Percentiles rank a stretch among this genome's conserved stretches.
Conservation (phyloP, 164 flowering plant species). For the Umbellularia californica region DNA sequence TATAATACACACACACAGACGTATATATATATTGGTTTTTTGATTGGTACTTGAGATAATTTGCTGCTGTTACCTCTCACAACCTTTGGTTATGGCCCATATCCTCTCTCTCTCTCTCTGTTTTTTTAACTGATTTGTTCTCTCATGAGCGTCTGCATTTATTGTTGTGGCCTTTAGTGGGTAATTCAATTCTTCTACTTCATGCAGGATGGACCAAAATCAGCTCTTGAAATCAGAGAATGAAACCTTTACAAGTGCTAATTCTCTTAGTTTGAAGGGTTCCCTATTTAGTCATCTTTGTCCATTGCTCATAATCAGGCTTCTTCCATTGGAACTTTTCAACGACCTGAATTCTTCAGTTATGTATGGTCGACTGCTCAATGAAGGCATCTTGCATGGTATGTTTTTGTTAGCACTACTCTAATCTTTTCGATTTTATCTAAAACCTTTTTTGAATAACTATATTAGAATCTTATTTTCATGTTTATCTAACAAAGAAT, state of each 20-base stretch:
- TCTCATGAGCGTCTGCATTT: not conserved
- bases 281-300: conserved; percentile 64
- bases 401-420: conserved; percentile 10
- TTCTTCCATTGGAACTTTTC: conserved; percentile 72
- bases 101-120: too few relatives aligned
- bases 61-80: too few relatives aligned
- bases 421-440: not conserved
- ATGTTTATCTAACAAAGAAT: not conserved
- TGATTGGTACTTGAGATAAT: too few relatives aligned
- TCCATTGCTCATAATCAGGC: conserved; percentile 67
- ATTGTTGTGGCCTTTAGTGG: not conserved
- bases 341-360: conserved; percentile 45
- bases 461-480: too few relatives aligned
- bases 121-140: too few relatives aligned
- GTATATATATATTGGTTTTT: too few relatives aligned
- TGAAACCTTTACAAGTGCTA: conserved; percentile 19
- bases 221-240: conserved; percentile 17
- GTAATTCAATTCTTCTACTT: not conserved
- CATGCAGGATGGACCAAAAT: conserved; percentile 34
- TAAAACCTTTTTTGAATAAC: not conserved
- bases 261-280: conserved; percentile 27
- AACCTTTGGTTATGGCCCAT: too few relatives aligned
- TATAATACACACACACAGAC: too few relatives aligned
- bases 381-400: conserved; percentile 28
- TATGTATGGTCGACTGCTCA: conserved; percentile 49